Base-by-base conservation (phyloP, 192 early-diverging fungal species). In the Entomortierella beljakovae region DNA sequence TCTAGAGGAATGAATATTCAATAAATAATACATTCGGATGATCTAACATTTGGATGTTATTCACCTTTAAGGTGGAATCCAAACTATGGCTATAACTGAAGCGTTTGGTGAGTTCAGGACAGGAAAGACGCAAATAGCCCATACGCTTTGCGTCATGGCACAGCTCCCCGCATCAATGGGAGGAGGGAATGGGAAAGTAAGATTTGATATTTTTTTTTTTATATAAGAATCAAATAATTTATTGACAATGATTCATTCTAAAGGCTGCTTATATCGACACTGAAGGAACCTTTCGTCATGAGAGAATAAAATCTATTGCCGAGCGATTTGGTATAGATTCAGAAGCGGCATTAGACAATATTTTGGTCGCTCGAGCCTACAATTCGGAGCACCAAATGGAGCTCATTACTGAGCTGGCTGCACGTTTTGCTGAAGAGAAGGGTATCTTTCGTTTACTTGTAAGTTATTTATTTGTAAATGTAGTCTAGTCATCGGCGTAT, bases 71-170 rank as follows among this genome's bases (percentile, higher is more conserved):
- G 88, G 94, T 9, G 94, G 94, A 34, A 85, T 96, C 43, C 90
- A 95, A 61, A 88, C 90, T 10, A 90, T 91, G 88, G 87, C 89
- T 16, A 93, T 96, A 52, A 96, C 94, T 2, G 94, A 96, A 74
- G 93, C 87, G 15, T 96, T 95, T 82, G 94, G 94, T 15, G 93
- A 95, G 71, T 96, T 93, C 72, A 80, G 94, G 31, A 96, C 94
- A 8, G 94, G 94, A 1, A 96, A 96, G 64, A 96, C 93, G 1
- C 93, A 96, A 73, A 71, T 96, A 2, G 86, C 83, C 13, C 94
- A 94, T 61, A 96, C 94, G 0, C 71, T 96, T 13, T 93, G 92
- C 70, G 93, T 95, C 7, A 83, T 83, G 2, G 88, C 85, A 25
- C 94, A 96, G 55, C 84, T 96, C n/a, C 90, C 93, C 1, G 22